These are phyloP conservation scores for Coniochaeta pulveracea DNA, from an alignment of 2,329 filamentous ascomycete species.

Conservation along the genomic window DNA sequence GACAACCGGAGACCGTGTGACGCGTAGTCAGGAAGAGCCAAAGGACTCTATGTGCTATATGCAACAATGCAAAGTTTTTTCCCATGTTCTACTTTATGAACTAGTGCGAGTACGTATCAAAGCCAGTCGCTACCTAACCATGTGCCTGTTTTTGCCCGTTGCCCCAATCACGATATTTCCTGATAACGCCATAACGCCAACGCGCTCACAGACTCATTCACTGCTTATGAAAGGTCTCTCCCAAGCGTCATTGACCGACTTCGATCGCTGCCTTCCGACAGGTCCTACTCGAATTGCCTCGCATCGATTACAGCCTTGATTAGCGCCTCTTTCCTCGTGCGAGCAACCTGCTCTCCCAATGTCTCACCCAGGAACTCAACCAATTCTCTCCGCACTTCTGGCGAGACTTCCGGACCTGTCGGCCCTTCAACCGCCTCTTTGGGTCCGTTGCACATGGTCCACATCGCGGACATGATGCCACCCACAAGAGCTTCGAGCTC, in stretches of 20 bases:
- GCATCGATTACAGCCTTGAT: constrained; percentile 42
- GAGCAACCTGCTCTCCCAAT: constrained; percentile 35
- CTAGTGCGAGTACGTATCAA: too few relatives aligned
- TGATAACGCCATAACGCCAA: too few relatives aligned
- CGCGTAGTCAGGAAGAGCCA: neutral
- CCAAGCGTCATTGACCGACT: too few relatives aligned
- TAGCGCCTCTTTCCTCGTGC: constrained; percentile 32
- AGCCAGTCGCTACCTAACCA: too few relatives aligned
- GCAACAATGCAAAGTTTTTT: too few relatives aligned
- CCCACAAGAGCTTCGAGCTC: constrained; percentile 46
- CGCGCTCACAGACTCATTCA: too few relatives aligned
- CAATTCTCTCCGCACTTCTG: constrained; percentile 21
- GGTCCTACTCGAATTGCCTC: constrained; percentile 34
- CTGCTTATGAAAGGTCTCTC: too few relatives aligned
- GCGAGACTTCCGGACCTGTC: constrained; percentile 8
- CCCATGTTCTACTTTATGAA: too few relatives aligned
- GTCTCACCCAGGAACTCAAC: constrained; percentile 44
- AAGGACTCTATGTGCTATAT: constrained; percentile 3
- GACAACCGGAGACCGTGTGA: neutral
- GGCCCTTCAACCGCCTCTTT: constrained; percentile 7
- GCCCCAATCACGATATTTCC: too few relatives aligned
- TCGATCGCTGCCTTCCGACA: constrained; percentile 3
- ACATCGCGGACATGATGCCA: constrained; percentile 42
- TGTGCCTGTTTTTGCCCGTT: too few relatives aligned
- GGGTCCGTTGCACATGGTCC: constrained; percentile 25